phyloP scores from a whole-genome alignment of 106 monocot species.

The Dendrobium chrysotoxum region DNA sequence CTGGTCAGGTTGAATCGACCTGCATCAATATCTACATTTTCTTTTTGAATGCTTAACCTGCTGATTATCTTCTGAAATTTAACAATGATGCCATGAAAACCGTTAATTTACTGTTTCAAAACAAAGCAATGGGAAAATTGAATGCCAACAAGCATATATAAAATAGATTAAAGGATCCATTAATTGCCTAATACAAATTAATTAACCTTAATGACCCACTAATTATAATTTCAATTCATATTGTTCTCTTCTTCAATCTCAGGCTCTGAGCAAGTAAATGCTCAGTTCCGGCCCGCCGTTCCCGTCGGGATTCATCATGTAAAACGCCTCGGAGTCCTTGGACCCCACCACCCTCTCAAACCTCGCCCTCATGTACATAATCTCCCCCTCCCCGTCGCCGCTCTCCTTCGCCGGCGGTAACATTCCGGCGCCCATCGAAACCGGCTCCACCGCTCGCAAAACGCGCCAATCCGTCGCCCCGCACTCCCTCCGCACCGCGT shows the following conservation, averaged over 20 bases:
- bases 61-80: no score
- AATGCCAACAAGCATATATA: no score
- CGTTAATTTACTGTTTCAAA: no score
- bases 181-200: no score
- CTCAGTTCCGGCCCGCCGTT: constrained; percentile 53
- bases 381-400: constrained; percentile 19
- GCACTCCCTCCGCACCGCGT: constrained; percentile 24
- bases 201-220: no score
- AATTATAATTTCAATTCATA: no score
- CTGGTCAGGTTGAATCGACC: no score
- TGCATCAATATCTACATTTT: no score
- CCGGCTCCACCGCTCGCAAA: constrained; percentile 36
- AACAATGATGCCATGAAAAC: no score
- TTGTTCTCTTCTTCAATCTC: background rate
- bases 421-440: constrained; percentile 57
- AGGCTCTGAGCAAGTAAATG: constrained; percentile 58
- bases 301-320: constrained; percentile 61
- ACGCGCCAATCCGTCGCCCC: constrained; percentile 28
- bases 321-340: constrained; percentile 59
- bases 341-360: constrained; percentile 64
- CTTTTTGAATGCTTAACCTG: no score
- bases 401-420: constrained; percentile 14
- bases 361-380: constrained; percentile 64
- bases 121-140: no score
- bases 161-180: no score